phyloP scores from a whole-genome alignment of 805 yeast genomes.

The Candida sphagnicola region DNA sequence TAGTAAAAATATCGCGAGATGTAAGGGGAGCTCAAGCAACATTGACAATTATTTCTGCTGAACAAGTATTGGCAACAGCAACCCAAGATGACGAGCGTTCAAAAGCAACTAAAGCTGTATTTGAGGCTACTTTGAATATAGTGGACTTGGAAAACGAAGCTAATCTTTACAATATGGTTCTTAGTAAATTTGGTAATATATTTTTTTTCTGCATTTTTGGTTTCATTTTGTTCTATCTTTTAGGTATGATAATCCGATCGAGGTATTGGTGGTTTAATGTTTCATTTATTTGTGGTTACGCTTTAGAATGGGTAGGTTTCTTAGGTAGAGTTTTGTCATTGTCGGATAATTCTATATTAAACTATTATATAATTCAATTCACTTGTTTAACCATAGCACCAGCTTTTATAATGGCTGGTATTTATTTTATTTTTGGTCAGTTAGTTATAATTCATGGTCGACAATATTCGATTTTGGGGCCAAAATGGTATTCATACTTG shows the following conservation, averaged over 20 bases:
- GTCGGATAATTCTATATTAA: constrained; percentile 15
- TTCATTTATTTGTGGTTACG: constrained; percentile 28
- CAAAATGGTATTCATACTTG: constrained; percentile 38
- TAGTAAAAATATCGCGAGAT: constrained; percentile 16
- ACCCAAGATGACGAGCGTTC: constrained; percentile 21
- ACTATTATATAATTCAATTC: constrained; percentile 25
- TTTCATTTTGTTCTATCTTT: constrained; percentile 16
- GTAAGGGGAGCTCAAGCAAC: constrained; percentile 33
- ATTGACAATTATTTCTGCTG: constrained; percentile 25
- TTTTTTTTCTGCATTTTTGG: constrained; percentile 23
- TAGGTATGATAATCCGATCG: constrained; percentile 22
- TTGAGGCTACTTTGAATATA: constrained; percentile 27
- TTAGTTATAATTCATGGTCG: constrained; percentile 31
- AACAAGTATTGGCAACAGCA: constrained; percentile 33
- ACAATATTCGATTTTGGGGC: constrained; percentile 29
- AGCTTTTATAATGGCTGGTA: constrained; percentile 38
- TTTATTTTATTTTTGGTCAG: constrained; percentile 35
- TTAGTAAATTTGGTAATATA: constrained; percentile 27
- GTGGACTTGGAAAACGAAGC: constrained; percentile 20
- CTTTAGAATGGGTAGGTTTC: constrained; percentile 30
- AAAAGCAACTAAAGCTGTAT: constrained; percentile 27
- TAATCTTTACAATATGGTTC: constrained; percentile 27
- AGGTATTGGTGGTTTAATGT: constrained; percentile 35
- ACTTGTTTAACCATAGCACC: constrained; percentile 33
- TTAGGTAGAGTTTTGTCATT: constrained; percentile 31